Conservation (phyloP, 495 filamentous ascomycete genomes). For the Tuber microsphaerosporum region DNA sequence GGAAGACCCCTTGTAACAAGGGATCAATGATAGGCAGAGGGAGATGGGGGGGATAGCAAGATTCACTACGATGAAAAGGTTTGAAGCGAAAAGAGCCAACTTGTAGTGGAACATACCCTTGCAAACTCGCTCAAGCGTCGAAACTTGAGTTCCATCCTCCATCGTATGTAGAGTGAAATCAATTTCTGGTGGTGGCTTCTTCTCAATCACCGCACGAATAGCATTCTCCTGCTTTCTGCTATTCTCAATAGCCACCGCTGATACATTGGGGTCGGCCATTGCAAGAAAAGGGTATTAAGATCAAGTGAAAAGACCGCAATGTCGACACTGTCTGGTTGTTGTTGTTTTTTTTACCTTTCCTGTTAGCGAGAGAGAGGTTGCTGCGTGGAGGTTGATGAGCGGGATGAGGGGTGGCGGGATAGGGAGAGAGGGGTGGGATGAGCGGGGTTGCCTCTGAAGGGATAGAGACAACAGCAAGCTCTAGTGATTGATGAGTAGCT, state of each 20-base stretch:
- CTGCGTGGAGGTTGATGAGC: constrained; percentile 10
- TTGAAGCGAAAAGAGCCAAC: neutral
- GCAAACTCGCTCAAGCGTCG: constrained; percentile 87
- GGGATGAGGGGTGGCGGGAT: constrained; percentile 14
- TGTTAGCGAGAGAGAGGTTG: neutral
- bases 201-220: constrained; percentile 77
- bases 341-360: neutral
- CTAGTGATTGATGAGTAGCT: constrained; percentile 14
- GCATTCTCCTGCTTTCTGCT: constrained; percentile 55
- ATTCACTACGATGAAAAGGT: neutral
- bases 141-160: constrained; percentile 94
- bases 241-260: constrained; percentile 36
- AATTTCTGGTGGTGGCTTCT: constrained; percentile 92
- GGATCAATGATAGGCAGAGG: neutral
- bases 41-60: neutral
- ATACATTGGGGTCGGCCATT: constrained; percentile 37
- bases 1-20: neutral
- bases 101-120: constrained; percentile 67
- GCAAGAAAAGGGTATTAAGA: constrained; percentile 10
- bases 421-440: constrained; percentile 28
- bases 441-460: constrained; percentile 25
- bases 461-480: neutral
- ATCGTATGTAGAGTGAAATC: constrained; percentile 96
- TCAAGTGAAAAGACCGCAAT: neutral
- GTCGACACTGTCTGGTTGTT: neutral